Evolutionary conservation across 805 yeast genomes (phyloP).

Genomic region (Saccharomycopsis guyanensis): DNA sequence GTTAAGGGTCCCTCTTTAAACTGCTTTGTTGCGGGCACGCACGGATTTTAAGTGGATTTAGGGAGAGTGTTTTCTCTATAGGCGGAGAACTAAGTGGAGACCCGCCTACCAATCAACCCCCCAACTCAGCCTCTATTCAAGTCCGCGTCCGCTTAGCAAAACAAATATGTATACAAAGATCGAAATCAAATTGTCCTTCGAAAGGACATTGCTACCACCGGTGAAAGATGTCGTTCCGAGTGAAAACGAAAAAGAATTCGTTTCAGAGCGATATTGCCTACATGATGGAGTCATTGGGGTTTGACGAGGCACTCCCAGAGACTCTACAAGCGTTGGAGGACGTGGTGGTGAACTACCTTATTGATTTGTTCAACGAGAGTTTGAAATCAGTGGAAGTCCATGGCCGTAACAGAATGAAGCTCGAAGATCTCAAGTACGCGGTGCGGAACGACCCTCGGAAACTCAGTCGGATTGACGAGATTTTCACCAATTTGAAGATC

Average conservation of each 20-base stretch:
- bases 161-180: too few relatives aligned
- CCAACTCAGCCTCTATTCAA: too few relatives aligned
- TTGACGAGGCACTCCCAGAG: conserved; percentile 18
- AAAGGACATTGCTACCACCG: too few relatives aligned
- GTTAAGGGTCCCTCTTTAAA: too few relatives aligned
- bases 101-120: too few relatives aligned
- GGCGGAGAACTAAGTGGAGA: too few relatives aligned
- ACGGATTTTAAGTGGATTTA: too few relatives aligned
- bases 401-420: conserved; percentile 18
- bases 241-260: conserved; percentile 15
- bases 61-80: too few relatives aligned
- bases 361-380: conserved; percentile 19
- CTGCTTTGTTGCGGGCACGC: too few relatives aligned
- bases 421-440: conserved; percentile 19
- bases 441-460: conserved; percentile 18
- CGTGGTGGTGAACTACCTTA: conserved; percentile 12
- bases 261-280: conserved; percentile 17
- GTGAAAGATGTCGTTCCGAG: background rate
- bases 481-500: conserved; percentile 13
- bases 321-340: conserved; percentile 19
- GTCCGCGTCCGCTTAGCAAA: too few relatives aligned
- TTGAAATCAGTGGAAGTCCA: conserved; percentile 14
- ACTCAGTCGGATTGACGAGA: conserved; percentile 17
- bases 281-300: conserved; percentile 20
- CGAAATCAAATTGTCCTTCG: too few relatives aligned